phyloP scores from a whole-genome alignment of 2,329 filamentous ascomycete genomes.

The Lachnellula arida region DNA sequence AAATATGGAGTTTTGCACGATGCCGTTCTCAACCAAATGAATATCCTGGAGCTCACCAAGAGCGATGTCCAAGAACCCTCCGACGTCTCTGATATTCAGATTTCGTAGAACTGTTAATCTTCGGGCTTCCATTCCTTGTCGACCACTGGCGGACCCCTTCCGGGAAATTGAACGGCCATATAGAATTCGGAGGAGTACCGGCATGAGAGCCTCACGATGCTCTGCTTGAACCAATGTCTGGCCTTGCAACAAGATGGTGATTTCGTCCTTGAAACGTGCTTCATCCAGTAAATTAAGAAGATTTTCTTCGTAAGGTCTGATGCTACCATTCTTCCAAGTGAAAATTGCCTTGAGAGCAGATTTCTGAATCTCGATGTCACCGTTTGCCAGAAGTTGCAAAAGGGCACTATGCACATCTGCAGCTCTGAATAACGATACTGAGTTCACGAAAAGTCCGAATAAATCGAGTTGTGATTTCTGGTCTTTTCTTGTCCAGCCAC shows the following conservation, averaged over 20 bases:
- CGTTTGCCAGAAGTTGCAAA: slow-evolving; percentile 73
- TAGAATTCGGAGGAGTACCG: slow-evolving; percentile 77
- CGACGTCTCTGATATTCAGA: slow-evolving; percentile 68
- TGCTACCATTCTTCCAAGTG: slow-evolving; percentile 77
- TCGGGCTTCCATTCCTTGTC: slow-evolving; percentile 75
- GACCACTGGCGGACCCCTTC: slow-evolving; percentile 69
- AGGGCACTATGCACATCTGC: slow-evolving; percentile 72
- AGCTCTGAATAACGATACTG: slow-evolving; percentile 74
- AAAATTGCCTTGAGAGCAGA: slow-evolving; percentile 78
- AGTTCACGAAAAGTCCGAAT: slow-evolving; percentile 82
- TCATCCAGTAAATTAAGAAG: slow-evolving; percentile 86
- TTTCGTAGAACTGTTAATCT: slow-evolving; percentile 77
- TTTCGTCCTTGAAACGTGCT: slow-evolving; percentile 84
- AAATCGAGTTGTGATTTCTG: slow-evolving; percentile 77
- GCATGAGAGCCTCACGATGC: slow-evolving; percentile 72
- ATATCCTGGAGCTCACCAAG: slow-evolving; percentile 65
- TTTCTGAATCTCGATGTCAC: slow-evolving; percentile 85
- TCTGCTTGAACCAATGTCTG: slow-evolving; percentile 67
- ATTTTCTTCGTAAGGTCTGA: slow-evolving; percentile 79
- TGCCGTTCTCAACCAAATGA: slow-evolving; percentile 45
- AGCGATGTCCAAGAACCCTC: slow-evolving; percentile 77
- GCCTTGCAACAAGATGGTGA: slow-evolving; percentile 81
- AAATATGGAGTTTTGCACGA: slow-evolving; percentile 42
- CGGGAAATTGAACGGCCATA: slow-evolving; percentile 87
- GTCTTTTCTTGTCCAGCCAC: slow-evolving; percentile 70